A percentile compares a stretch with the other conserved stretches of the same genome.
Evolutionary conservation across 805 yeast genomes (phyloP).

Genomic region (Lachancea quebecensis): DNA sequence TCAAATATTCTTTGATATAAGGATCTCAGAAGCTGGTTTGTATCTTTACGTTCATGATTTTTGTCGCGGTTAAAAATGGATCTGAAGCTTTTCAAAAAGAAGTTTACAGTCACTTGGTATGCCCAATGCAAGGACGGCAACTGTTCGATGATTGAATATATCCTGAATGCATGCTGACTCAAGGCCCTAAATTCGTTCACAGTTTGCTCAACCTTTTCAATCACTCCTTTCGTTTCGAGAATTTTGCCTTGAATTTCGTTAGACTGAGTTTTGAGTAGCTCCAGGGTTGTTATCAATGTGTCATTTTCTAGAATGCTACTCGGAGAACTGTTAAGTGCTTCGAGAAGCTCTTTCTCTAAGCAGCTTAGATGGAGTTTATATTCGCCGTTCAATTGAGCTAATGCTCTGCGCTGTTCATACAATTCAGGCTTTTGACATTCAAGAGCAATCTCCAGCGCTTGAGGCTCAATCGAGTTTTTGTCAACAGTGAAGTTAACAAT

Average conservation of each 20-base stretch:
- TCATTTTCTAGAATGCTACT: constrained; percentile 67
- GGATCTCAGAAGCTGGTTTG: constrained; percentile 28
- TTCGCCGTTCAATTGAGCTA: constrained; percentile 51
- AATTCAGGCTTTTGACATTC: constrained; percentile 57
- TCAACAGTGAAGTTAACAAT: constrained; percentile 71
- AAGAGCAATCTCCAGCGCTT: constrained; percentile 53
- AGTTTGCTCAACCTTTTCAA: constrained; percentile 46
- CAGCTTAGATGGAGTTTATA: constrained; percentile 46
- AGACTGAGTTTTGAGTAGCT: constrained; percentile 58
- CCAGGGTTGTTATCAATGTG: constrained; percentile 51
- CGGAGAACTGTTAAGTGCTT: constrained; percentile 47
- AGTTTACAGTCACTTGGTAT: constrained; percentile 53
- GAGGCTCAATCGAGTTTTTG: constrained; percentile 53
- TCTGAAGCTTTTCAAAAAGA: constrained; percentile 34
- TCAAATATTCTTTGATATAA: constrained; percentile 45
- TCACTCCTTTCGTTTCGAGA: constrained; percentile 45
- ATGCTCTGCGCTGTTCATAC: constrained; percentile 47
- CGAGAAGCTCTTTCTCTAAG: constrained; percentile 55
- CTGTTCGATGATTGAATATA: constrained; percentile 43
- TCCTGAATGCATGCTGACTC: constrained; percentile 46
- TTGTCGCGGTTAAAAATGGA: constrained; percentile 21
- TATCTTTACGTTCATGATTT: constrained; percentile 14
- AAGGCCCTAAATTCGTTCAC: constrained; percentile 44
- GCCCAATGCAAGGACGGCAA: constrained; percentile 40
- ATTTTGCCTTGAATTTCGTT: constrained; percentile 45